phyloP scores from a whole-genome alignment of 495 filamentous ascomycete genomes.

The Amphirosellinia nigrospora region DNA sequence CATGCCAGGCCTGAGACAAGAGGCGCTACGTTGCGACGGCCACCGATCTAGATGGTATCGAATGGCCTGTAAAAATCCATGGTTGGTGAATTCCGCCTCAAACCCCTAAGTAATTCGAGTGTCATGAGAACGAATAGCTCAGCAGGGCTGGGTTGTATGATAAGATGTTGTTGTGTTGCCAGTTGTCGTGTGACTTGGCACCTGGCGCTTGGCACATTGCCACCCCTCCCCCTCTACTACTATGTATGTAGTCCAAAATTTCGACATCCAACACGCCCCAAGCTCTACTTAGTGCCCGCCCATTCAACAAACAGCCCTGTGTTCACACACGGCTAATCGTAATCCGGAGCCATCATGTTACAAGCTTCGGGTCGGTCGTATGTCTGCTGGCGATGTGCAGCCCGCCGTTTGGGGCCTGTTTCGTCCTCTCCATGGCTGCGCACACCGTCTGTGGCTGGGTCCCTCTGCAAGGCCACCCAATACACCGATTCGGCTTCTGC shows the following conservation, averaged over 20 bases:
- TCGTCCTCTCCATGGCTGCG: slow-evolving; percentile 19
- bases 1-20: slow-evolving; percentile 10
- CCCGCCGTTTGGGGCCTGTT: slow-evolving; percentile 19
- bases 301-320: not conserved
- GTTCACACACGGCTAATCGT: not conserved
- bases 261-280: not conserved
- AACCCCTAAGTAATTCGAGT: too few species aligned
- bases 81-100: not conserved
- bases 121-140: not conserved
- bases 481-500: slow-evolving; percentile 14
- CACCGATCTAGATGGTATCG: not conserved
- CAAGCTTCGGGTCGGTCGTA: slow-evolving; percentile 33
- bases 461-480: slow-evolving; percentile 7
- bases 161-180: not conserved
- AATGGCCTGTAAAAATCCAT: not conserved
- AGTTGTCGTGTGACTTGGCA: not conserved
- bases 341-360: slow-evolving; percentile 25
- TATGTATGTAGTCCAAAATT: slow-evolving; percentile 2
- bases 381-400: slow-evolving; percentile 39
- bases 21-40: not conserved
- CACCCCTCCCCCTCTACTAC: too few species aligned
- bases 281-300: not conserved
- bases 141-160: slow-evolving; percentile 2
- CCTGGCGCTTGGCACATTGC: not conserved
- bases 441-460: slow-evolving; percentile 23